These are phyloP conservation scores for Begonia fuchsioides DNA, from an alignment of 306 rosid genomes.

Conservation along the genomic window DNA sequence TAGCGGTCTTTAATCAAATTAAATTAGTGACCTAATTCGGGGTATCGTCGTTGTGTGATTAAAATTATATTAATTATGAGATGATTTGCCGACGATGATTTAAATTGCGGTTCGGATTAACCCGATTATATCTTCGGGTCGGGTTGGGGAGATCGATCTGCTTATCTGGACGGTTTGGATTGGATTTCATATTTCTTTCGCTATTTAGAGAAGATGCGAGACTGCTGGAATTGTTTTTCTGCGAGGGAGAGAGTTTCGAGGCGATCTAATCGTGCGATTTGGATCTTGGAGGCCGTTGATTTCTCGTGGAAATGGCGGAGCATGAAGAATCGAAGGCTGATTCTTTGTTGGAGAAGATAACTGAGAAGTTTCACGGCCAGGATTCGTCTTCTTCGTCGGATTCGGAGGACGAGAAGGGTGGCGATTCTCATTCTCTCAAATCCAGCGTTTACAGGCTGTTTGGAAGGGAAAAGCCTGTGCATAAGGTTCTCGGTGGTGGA, in stretches of 20 bases:
- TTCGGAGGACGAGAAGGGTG: slow-evolving; percentile 38
- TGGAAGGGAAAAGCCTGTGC: slow-evolving; percentile 81
- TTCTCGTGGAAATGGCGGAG: slow-evolving; percentile 35
- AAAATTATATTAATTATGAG: no score
- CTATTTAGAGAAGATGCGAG: slow-evolving; percentile 17
- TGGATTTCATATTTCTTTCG: slow-evolving; percentile 1
- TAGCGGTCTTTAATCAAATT: no score
- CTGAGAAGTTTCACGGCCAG: slow-evolving; percentile 59
- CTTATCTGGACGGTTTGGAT: slow-evolving; percentile 22
- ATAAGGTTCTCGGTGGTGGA: slow-evolving; percentile 85
- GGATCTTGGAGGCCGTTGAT: slow-evolving; percentile 1
- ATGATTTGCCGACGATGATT: no score
- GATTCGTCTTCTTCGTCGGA: slow-evolving; percentile 40
- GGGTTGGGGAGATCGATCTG: not conserved
- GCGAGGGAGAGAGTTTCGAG: not conserved
- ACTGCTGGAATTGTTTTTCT: not conserved
- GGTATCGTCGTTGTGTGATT: no score
- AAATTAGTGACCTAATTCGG: no score
- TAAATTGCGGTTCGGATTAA: not conserved
- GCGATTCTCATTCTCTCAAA: slow-evolving; percentile 26
- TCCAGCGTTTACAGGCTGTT: slow-evolving; percentile 52
- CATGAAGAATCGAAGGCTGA: slow-evolving; percentile 40
- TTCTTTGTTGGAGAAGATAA: slow-evolving; percentile 44
- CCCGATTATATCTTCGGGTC: not conserved
- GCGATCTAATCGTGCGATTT: not conserved